phyloP scores from a whole-genome alignment of 106 monocot species.

The Dendrobium nobile region DNA sequence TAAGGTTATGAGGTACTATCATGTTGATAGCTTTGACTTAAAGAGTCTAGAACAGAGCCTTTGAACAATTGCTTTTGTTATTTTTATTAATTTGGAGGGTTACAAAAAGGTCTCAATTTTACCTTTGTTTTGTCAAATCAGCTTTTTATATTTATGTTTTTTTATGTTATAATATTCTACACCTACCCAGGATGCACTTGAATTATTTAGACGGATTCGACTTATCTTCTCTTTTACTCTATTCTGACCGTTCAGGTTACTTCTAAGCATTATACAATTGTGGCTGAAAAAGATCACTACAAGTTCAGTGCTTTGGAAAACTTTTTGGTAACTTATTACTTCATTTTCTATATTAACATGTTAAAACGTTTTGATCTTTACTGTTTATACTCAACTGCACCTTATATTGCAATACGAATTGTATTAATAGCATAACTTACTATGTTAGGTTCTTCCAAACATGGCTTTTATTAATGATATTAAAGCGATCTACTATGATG shows the following conservation, averaged over 20 bases:
- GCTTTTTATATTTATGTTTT: neutral
- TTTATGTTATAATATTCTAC: neutral
- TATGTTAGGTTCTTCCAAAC: constrained; percentile 76
- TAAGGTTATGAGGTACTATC: neutral
- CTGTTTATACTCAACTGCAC: neutral
- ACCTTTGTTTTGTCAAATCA: neutral
- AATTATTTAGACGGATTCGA: neutral
- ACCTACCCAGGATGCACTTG: neutral
- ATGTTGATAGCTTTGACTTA: neutral
- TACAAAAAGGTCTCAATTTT: neutral
- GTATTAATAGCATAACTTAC: constrained; percentile 1
- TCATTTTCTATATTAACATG: neutral
- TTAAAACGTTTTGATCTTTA: neutral
- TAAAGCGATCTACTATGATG: constrained; percentile 65
- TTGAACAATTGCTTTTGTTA: neutral
- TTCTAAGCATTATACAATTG: constrained; percentile 71
- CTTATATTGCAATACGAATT: neutral
- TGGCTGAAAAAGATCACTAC: constrained; percentile 74
- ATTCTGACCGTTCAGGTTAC: constrained; percentile 54
- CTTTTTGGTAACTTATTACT: constrained; percentile 55
- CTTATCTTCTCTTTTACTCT: neutral
- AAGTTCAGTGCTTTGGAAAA: constrained; percentile 66
- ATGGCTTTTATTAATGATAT: constrained; percentile 78
- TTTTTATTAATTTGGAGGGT: neutral
- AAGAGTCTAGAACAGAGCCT: neutral